Conservation (phyloP, 2,329 filamentous ascomycete species). For the Aschersonia sp. region DNA sequence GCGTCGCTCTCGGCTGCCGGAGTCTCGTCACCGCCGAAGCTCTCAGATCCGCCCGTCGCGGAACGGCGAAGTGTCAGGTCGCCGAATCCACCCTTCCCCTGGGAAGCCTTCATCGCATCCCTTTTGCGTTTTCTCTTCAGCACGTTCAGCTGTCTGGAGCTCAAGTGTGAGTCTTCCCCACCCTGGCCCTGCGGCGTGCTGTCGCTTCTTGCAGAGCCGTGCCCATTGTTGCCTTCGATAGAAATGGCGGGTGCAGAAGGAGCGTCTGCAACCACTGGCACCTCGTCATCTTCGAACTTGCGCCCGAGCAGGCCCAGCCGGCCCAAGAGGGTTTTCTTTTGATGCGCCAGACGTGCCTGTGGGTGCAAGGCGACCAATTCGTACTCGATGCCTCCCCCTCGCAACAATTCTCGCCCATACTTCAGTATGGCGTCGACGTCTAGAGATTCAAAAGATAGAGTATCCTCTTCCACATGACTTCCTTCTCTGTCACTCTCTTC, state of each 20-base stretch:
- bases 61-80: conserved; percentile 61
- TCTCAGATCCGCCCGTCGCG: conserved; percentile 46
- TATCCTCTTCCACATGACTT: conserved; percentile 36
- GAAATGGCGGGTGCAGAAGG: conserved; percentile 27
- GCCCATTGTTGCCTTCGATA: conserved; percentile 24
- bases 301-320: conserved; percentile 76
- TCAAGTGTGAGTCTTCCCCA: conserved; percentile 57
- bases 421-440: conserved; percentile 69
- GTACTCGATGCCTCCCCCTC: conserved; percentile 78
- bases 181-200: conserved; percentile 23
- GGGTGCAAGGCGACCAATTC: conserved; percentile 70
- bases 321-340: conserved; percentile 75
- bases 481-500: conserved; percentile 40
- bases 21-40: conserved; percentile 44
- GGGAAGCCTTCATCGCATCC: conserved; percentile 69
- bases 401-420: conserved; percentile 69
- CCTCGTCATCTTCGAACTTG: conserved; percentile 71
- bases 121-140: conserved; percentile 88
- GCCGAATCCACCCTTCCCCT: conserved; percentile 79
- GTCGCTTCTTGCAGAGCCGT: conserved; percentile 18
- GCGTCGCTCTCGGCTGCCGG: conserved; percentile 34
- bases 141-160: conserved; percentile 86
- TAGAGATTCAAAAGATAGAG: conserved; percentile 58
- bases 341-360: conserved; percentile 63
- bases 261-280: conserved; percentile 39